Conservation (phyloP, 2,329 filamentous ascomycete species). For the Apiospora rasikravindrae region DNA sequence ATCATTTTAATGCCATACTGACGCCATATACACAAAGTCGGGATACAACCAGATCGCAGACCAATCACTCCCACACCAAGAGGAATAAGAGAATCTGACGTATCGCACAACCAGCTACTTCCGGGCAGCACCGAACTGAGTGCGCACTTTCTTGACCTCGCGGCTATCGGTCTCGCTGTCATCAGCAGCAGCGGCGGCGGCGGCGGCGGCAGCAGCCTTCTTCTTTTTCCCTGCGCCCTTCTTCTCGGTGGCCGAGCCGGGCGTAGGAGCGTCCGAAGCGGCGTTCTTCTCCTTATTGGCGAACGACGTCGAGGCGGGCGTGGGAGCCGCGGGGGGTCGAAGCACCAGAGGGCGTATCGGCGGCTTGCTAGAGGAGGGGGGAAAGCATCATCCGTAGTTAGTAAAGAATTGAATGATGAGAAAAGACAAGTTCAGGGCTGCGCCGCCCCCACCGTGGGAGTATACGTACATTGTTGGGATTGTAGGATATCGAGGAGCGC, state of each 20-base stretch:
- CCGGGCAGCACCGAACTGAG: slow-evolving; percentile 61
- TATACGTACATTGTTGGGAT: slow-evolving; percentile 45
- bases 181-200: slow-evolving; percentile 49
- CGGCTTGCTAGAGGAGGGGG: slow-evolving; percentile 40
- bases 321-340: slow-evolving; percentile 56
- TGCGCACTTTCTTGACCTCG: slow-evolving; percentile 61
- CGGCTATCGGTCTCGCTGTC: slow-evolving; percentile 65
- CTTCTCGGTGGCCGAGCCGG: slow-evolving; percentile 57
- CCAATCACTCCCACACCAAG: background rate
- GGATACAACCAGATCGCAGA: background rate
- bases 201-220: slow-evolving; percentile 55
- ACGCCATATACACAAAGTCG: background rate
- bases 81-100: background rate
- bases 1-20: slow-evolving; percentile 10
- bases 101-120: slow-evolving; percentile 42
- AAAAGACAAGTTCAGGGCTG: background rate
- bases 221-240: slow-evolving; percentile 50
- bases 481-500: slow-evolving; percentile 66
- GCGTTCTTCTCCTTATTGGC: slow-evolving; percentile 46
- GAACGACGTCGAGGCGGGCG: slow-evolving; percentile 61
- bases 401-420: slow-evolving; percentile 7
- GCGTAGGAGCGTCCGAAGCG: slow-evolving; percentile 59
- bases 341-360: slow-evolving; percentile 47
- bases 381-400: background rate
- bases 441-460: too few species aligned